Base-by-base conservation (phyloP, 2,329 filamentous ascomycete genomes). In the Fusarium hostae region DNA sequence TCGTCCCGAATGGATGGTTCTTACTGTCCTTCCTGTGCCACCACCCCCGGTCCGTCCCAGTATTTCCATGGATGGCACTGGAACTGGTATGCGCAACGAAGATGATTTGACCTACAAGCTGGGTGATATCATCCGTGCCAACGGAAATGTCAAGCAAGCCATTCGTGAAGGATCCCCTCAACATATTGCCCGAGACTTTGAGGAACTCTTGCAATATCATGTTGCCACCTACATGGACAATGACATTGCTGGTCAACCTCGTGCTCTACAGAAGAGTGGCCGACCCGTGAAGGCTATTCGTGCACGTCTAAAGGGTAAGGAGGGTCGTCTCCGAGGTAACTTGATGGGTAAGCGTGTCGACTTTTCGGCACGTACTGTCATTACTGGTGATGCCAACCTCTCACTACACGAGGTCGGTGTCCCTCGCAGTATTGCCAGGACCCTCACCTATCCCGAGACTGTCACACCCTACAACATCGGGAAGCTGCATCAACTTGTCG, bases 201-300 rank as follows among this genome's bases (percentile, higher is more conserved):
- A 97, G 81, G 90, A 92, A 71, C 85, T 99, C 35, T 86, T 99
- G 40, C 97, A 99, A 79, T 99, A 97, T 79, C 97, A 99, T 78
- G 95, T 99, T 66, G 97, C 97, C 45, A 99, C 97, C 2, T 97
- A 98, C 83, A 99, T 99, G 97, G 96, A 99, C 83, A 99, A 99
- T 78, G 95, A 99, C 80, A 98, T 98, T 82, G 96, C 97, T 71
- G 95, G 95, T 54, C 91, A 97, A 76, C 96, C 96, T 5, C 94
- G 96, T 76, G 95, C 96, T 5, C 86, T 98, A 78, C 97, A 99
- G 79, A 99, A 99, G 86, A 97, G 94, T 62, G 97, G 97, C 51
- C 91, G 97, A 78, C 95, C 97, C 2, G 92, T 99, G 75, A 99
- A 99, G 85, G 94, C 96, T 20, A 97, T 99, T 73, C 93, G 97